Percentiles rank a stretch among this genome's conserved stretches.
Evolutionary conservation across 1,284 basidiomycete genomes (phyloP).

Genomic region (Leccinum griseonigrum): DNA sequence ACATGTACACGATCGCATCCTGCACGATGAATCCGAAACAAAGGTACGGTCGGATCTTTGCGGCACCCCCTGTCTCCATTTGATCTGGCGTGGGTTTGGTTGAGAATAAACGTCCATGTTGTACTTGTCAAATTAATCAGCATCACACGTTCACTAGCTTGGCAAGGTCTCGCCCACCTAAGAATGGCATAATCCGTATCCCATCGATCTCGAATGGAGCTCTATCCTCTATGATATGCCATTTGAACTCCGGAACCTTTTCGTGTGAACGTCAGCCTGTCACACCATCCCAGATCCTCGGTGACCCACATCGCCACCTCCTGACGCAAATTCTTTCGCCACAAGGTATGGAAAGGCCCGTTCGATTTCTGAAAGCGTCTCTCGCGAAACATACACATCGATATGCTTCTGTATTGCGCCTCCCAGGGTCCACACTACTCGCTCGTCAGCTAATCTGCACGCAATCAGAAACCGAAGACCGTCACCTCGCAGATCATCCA

Average conservation of each 20-base stretch:
- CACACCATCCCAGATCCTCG: background rate
- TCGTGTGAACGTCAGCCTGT: conserved; percentile 2
- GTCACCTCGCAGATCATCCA: conserved; percentile 77
- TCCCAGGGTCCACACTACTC: conserved; percentile 70
- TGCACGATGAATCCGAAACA: conserved; percentile 76
- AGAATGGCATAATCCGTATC: conserved; percentile 63
- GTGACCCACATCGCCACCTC: conserved; percentile 68
- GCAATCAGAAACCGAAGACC: background rate
- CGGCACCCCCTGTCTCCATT: conserved; percentile 3
- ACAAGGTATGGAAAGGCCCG: conserved; percentile 77
- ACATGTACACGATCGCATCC: conserved; percentile 63
- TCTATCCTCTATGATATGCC: conserved; percentile 71
- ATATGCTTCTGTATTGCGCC: conserved; percentile 67
- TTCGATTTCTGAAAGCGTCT: conserved; percentile 64
- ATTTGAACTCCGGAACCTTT: conserved; percentile 75
- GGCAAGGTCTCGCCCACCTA: conserved; percentile 40
- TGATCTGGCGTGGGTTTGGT: conserved; percentile 24
- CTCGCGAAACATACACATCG: conserved; percentile 67
- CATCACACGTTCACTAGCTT: background rate
- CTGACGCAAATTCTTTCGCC: conserved; percentile 70
- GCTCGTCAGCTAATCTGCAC: conserved; percentile 2
- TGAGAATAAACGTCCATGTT: conserved; percentile 63
- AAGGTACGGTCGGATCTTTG: conserved; percentile 53
- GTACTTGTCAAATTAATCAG: conserved; percentile 40
- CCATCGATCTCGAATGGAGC: conserved; percentile 64